Evolutionary conservation across 495 filamentous ascomycete genomes (phyloP).

Genomic region (Annulohypoxylon nitens): DNA sequence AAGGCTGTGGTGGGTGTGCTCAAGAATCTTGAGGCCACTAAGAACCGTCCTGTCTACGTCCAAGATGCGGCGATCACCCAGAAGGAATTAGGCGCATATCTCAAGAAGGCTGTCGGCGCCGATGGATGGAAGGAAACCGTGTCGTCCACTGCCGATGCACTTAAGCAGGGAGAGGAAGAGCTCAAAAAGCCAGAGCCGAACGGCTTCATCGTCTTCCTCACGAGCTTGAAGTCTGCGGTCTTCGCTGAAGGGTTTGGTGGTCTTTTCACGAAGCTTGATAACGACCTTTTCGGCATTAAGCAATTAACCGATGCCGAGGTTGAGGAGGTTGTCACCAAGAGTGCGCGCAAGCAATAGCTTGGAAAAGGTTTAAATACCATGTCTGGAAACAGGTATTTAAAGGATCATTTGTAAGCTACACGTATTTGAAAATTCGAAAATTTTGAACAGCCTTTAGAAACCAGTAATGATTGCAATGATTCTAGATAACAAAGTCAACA

Average conservation of each 20-base stretch:
- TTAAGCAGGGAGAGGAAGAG: slow-evolving; percentile 50
- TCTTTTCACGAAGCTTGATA: slow-evolving; percentile 43
- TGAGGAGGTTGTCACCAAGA: slow-evolving; percentile 27
- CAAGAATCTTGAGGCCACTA: slow-evolving; percentile 61
- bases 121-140: slow-evolving; percentile 54
- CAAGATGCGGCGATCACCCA: slow-evolving; percentile 57
- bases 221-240: slow-evolving; percentile 48
- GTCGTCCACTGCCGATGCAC: slow-evolving; percentile 49
- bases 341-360: not conserved
- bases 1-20: slow-evolving; percentile 60
- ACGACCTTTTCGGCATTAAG: slow-evolving; percentile 45
- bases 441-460: no score
- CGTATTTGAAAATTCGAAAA: no score
- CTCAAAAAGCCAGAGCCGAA: slow-evolving; percentile 48
- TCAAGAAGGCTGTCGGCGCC: slow-evolving; percentile 56
- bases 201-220: slow-evolving; percentile 2
- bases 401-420: no score
- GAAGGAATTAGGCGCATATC: slow-evolving; percentile 57
- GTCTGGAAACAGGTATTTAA: no score
- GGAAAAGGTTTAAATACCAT: no score
- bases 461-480: no score
- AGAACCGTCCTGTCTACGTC: slow-evolving; percentile 62
- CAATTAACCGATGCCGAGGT: slow-evolving; percentile 41
- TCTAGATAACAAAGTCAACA: not conserved
- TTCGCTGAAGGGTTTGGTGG: slow-evolving; percentile 56